phyloP scores from a whole-genome alignment of 2,329 filamentous ascomycete species.

The Verticillium albo-atrum region DNA sequence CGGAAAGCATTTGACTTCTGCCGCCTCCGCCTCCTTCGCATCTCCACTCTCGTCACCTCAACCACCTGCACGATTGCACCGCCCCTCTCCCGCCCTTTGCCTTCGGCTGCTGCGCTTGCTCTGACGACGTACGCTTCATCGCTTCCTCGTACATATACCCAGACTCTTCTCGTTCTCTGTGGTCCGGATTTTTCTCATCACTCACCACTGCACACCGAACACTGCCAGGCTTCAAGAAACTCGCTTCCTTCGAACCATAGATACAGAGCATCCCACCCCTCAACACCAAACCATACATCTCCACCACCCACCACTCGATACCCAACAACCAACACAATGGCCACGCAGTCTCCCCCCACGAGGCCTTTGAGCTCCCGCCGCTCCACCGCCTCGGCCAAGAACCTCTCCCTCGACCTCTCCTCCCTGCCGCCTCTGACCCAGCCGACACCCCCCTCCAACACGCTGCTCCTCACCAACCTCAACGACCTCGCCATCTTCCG shows the following conservation, averaged over 20 bases:
- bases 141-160: neutral
- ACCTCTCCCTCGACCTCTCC: conserved; percentile 69
- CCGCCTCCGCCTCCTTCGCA: neutral
- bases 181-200: neutral
- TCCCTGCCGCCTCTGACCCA: conserved; percentile 63
- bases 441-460: conserved; percentile 77
- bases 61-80: neutral
- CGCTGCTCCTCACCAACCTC: conserved; percentile 79
- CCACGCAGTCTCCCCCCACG: conserved; percentile 18
- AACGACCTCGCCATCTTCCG: conserved; percentile 69
- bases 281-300: neutral
- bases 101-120: neutral
- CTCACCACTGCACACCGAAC: neutral
- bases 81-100: neutral
- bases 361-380: conserved; percentile 26
- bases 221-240: neutral
- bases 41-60: neutral
- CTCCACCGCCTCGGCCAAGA: conserved; percentile 39
- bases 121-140: neutral
- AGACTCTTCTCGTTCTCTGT: neutral
- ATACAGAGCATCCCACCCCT: neutral
- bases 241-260: neutral
- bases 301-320: conserved; percentile 1
- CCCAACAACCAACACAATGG: neutral
- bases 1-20: neutral